phyloP scores from a whole-genome alignment of 805 yeast species.

The Dipodascus albidus region DNA sequence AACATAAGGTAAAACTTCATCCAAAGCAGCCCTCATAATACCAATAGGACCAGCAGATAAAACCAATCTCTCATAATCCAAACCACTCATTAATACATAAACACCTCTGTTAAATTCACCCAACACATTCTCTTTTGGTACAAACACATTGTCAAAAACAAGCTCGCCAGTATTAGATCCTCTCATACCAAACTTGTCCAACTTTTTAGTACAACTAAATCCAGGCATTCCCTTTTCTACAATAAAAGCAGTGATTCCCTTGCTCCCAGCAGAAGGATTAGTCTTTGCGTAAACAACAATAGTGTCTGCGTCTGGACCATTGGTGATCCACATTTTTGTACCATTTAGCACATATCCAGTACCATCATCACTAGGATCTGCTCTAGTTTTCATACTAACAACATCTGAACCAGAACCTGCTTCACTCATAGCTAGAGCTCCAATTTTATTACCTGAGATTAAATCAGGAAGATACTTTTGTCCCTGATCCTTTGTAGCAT shows the following conservation, averaged over 20 bases:
- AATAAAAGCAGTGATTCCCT: constrained; percentile 24
- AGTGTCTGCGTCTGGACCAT: constrained; percentile 25
- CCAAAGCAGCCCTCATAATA: constrained; percentile 23
- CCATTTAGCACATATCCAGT: constrained; percentile 22
- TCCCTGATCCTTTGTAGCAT: constrained; percentile 18
- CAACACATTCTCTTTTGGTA: constrained; percentile 23
- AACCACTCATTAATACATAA: constrained; percentile 23
- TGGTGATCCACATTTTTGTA: constrained; percentile 26
- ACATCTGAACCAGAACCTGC: constrained; percentile 25
- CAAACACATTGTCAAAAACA: constrained; percentile 23
- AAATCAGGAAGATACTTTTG: constrained; percentile 22
- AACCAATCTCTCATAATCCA: constrained; percentile 23
- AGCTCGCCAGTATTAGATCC: constrained; percentile 26
- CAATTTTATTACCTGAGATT: constrained; percentile 21
- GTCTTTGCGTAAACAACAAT: constrained; percentile 25
- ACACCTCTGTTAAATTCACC: constrained; percentile 22
- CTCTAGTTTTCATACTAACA: constrained; percentile 23
- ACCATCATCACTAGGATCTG: constrained; percentile 19
- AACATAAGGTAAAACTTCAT: constrained; percentile 23
- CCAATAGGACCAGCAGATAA: constrained; percentile 25
- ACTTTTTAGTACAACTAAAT: constrained; percentile 22
- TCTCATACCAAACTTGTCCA: constrained; percentile 26
- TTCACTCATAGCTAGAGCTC: constrained; percentile 26
- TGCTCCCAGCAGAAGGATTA: constrained; percentile 21
- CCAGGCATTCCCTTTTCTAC: constrained; percentile 22